A percentile compares a stretch with the other conserved stretches of the same genome.
Conservation (phyloP, 768 basidiomycete species). For the Termitomyces sp. region DNA sequence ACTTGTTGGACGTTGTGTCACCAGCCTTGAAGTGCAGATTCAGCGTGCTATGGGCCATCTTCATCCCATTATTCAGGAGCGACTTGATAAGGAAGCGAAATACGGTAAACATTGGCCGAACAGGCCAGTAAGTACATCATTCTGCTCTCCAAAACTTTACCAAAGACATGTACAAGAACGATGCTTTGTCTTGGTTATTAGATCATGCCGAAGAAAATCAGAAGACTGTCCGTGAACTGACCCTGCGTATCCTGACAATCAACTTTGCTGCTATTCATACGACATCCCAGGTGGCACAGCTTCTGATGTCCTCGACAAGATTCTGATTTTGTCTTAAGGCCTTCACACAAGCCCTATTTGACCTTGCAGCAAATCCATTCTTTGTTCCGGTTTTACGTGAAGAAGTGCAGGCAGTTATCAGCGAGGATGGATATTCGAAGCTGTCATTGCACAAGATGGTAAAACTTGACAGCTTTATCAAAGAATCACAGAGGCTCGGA, state of each 20-base stretch:
- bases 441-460: too few relatives aligned
- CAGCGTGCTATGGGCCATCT: constrained; percentile 20
- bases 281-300: too few relatives aligned
- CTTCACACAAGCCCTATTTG: too few relatives aligned
- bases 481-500: constrained; percentile 29
- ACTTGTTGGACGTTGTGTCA: constrained; percentile 17
- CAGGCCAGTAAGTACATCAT: constrained; percentile 20
- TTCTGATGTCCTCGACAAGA: too few relatives aligned
- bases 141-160: background rate
- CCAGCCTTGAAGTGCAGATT: constrained; percentile 15
- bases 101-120: constrained; percentile 28
- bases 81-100: constrained; percentile 21
- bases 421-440: too few relatives aligned
- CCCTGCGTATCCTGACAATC: too few relatives aligned
- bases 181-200: background rate
- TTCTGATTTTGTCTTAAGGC: too few relatives aligned
- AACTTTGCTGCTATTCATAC: too few relatives aligned
- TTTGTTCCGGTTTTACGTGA: too few relatives aligned
- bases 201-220: background rate
- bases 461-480: constrained; percentile 21
- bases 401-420: too few relatives aligned
- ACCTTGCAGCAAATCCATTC: too few relatives aligned
- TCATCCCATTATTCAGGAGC: constrained; percentile 24
- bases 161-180: background rate
- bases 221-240: too few relatives aligned